These are phyloP conservation scores for Leptographium lundbergii DNA, from an alignment of 2,329 filamentous ascomycete species.

Conservation along the genomic window DNA sequence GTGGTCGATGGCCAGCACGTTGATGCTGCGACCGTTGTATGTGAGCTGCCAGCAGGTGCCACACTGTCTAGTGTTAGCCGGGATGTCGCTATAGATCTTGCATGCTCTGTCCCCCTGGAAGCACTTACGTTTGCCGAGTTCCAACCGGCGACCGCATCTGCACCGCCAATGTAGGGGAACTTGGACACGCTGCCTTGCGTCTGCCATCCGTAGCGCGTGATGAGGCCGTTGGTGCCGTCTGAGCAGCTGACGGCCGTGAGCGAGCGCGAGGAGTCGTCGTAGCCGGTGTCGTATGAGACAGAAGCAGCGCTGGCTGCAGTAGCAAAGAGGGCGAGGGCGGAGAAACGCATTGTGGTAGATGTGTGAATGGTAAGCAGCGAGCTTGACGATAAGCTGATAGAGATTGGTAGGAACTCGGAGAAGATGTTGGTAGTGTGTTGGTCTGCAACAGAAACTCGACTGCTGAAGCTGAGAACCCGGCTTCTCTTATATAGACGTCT, in stretches of 20 bases:
- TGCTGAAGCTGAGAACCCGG: neutral
- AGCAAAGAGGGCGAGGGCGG: neutral
- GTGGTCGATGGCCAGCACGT: slow-evolving; percentile 89
- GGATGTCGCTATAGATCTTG: neutral
- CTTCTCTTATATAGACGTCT: neutral
- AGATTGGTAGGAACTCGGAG: no score
- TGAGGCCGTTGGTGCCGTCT: slow-evolving; percentile 54
- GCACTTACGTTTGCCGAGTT: slow-evolving; percentile 31
- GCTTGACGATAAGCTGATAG: no score
- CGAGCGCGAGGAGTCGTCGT: slow-evolving; percentile 46
- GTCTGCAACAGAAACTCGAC: neutral
- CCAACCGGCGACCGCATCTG: slow-evolving; percentile 38
- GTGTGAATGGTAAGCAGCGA: no score
- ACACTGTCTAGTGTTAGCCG: slow-evolving; percentile 27
- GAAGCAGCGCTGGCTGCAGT: slow-evolving; percentile 9
- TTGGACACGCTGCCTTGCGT: slow-evolving; percentile 36
- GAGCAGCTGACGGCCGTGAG: slow-evolving; percentile 51
- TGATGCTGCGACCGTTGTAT: slow-evolving; percentile 41
- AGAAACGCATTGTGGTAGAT: neutral
- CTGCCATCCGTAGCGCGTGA: slow-evolving; percentile 46
- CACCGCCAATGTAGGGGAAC: slow-evolving; percentile 45
- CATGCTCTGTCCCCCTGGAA: neutral
- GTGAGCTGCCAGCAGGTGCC: slow-evolving; percentile 45
- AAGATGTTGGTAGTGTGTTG: no score
- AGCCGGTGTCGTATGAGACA: slow-evolving; percentile 61